Evolutionary conservation across 1,139 yeast genomes (phyloP).

Genomic region (Saccharomyces pastorianus): DNA sequence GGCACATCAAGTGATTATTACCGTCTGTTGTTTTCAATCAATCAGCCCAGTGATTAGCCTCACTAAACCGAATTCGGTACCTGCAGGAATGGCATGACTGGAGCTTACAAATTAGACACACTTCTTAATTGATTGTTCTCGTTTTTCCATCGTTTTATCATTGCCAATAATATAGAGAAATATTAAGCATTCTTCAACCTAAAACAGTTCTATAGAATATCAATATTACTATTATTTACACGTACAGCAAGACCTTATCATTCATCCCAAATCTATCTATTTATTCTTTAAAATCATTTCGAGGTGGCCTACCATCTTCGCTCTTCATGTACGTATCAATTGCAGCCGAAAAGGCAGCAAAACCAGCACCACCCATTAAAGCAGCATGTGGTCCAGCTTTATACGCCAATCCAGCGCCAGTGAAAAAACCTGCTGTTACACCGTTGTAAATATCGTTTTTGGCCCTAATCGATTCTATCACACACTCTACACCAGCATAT

Average conservation of each 20-base stretch:
- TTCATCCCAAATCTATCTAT: background rate
- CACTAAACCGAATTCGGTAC: too few relatives aligned
- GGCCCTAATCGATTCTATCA: conserved; percentile 69
- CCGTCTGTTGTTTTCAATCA: too few relatives aligned
- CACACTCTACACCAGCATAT: conserved; percentile 91
- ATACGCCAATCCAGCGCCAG: conserved; percentile 92
- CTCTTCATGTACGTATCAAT: conserved; percentile 83
- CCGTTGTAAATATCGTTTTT: conserved; percentile 92
- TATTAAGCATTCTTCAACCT: background rate
- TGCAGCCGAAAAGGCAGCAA: conserved; percentile 93
- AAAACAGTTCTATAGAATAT: background rate
- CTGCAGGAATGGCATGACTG: too few relatives aligned
- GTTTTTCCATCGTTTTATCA: background rate
- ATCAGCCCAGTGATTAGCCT: too few relatives aligned
- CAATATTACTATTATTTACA: background rate
- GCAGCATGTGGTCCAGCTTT: conserved; percentile 95
- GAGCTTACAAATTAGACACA: too few relatives aligned
- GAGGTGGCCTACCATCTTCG: conserved; percentile 80
- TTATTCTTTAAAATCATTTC: conserved; percentile 78
- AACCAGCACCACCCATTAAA: conserved; percentile 90
- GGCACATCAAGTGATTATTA: too few relatives aligned
- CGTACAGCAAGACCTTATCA: background rate
- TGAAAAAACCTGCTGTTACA: conserved; percentile 84
- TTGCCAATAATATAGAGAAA: background rate
- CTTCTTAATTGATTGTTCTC: background rate